These are phyloP conservation scores for Lentinula boryana DNA, from an alignment of 768 basidiomycete genomes.

Conservation along the genomic window DNA sequence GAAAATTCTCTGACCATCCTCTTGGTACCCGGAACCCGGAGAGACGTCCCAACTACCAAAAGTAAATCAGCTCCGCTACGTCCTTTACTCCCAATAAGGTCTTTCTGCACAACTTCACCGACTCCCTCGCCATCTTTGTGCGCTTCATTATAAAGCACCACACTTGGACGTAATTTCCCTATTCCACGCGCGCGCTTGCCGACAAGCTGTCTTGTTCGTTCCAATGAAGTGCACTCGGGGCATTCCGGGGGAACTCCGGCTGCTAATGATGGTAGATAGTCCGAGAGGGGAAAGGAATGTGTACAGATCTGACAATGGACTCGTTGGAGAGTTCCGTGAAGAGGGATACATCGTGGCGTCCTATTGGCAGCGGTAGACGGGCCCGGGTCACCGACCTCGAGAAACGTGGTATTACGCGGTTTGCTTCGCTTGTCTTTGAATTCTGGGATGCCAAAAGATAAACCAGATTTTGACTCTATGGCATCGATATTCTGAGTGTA, in stretches of 20 bases:
- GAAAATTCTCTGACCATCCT: constrained; percentile 85
- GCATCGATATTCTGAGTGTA: constrained; percentile 96
- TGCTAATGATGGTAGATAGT: constrained; percentile 54
- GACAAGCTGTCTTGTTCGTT: constrained; percentile 61
- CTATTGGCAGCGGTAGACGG: constrained; percentile 25
- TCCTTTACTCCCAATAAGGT: constrained; percentile 70
- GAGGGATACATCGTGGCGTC: constrained; percentile 78
- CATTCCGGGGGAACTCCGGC: constrained; percentile 67
- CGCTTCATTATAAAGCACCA: constrained; percentile 86
- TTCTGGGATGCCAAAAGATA: constrained; percentile 80
- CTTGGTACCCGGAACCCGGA: constrained; percentile 88
- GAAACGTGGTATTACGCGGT: constrained; percentile 22
- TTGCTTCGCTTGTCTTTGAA: constrained; percentile 54
- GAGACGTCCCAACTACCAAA: constrained; percentile 85
- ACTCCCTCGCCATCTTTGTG: constrained; percentile 87
- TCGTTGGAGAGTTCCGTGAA: constrained; percentile 79
- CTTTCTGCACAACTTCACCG: constrained; percentile 76
- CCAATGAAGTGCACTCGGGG: constrained; percentile 69
- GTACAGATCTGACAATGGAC: constrained; percentile 82
- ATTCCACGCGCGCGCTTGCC: constrained; percentile 78
- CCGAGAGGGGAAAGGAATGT: constrained; percentile 58
- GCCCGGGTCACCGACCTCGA: constrained; percentile 8
- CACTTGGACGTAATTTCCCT: constrained; percentile 77
- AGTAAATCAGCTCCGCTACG: constrained; percentile 75
- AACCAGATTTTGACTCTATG: constrained; percentile 80